These are phyloP conservation scores for Euphorbia lathyris DNA, from an alignment of 345 rosid species.

Conservation along the genomic window DNA sequence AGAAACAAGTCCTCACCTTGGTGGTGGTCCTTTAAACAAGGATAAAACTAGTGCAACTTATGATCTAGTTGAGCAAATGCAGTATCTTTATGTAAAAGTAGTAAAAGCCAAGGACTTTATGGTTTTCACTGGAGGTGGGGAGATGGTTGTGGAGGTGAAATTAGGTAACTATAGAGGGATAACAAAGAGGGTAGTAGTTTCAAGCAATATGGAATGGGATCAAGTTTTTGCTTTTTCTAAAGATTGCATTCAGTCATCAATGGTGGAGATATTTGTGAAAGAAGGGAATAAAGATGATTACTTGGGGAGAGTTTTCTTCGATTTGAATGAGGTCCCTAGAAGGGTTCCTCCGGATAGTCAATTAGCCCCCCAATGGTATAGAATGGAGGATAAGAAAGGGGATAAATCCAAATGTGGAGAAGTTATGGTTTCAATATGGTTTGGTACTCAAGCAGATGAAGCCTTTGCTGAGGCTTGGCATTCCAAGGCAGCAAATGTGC, in stretches of 20 bases:
- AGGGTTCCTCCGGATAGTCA: conserved; percentile 76
- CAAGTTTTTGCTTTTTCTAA: conserved; percentile 79
- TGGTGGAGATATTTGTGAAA: conserved; percentile 61
- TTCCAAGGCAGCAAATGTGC: conserved; percentile 63
- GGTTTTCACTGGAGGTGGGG: conserved; percentile 41
- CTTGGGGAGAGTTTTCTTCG: conserved; percentile 64
- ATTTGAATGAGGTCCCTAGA: conserved; percentile 57
- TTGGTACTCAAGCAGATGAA: conserved; percentile 79
- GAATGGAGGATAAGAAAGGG: conserved; percentile 56
- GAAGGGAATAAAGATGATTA: conserved; percentile 55
- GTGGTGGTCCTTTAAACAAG: conserved; percentile 52
- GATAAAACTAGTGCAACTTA: conserved; percentile 67
- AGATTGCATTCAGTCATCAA: conserved; percentile 69
- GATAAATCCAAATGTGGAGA: conserved; percentile 44
- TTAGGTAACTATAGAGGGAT: conserved; percentile 66
- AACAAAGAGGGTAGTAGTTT: conserved; percentile 42
- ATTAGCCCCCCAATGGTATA: conserved; percentile 73
- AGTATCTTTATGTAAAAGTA: conserved; percentile 61
- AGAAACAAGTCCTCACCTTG: conserved; percentile 67
- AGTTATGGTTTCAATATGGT: conserved; percentile 71
- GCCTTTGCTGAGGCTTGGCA: conserved; percentile 78
- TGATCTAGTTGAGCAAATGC: conserved; percentile 82
- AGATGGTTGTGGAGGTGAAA: conserved; percentile 58
- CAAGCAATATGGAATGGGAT: conserved; percentile 47
- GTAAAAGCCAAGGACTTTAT: conserved; percentile 49